Conservation (phyloP, 2,329 filamentous ascomycete species). For the Colletotrichum abscissum region DNA sequence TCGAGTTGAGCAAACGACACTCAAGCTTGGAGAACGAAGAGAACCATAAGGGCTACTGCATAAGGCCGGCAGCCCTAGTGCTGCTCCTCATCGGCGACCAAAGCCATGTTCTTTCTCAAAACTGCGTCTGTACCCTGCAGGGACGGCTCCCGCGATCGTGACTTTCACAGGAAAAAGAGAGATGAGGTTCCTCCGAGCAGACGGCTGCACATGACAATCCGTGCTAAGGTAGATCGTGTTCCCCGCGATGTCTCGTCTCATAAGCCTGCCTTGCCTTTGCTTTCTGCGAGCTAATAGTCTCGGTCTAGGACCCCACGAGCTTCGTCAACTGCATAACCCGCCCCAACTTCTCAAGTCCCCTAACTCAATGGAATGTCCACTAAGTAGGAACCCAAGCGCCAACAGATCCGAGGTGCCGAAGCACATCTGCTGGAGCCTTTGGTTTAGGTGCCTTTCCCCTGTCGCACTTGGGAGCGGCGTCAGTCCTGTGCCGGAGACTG, state of each 20-base stretch:
- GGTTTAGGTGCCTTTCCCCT: not conserved
- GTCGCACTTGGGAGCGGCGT: slow-evolving; percentile 7
- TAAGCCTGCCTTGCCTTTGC: not conserved
- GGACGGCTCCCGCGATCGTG: not conserved
- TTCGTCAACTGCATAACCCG: not conserved
- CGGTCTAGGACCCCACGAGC: not conserved
- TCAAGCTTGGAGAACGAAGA: not conserved
- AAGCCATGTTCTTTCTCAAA: too few species aligned
- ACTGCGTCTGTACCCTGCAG: not conserved
- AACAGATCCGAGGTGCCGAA: not conserved
- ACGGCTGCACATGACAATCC: not conserved
- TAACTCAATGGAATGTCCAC: not conserved
- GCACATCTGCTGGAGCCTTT: not conserved
- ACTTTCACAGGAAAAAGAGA: not conserved
- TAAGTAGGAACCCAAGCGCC: not conserved
- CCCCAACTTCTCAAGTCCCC: not conserved
- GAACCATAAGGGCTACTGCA: not conserved
- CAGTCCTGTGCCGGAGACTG: slow-evolving; percentile 28
- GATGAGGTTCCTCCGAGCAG: not conserved
- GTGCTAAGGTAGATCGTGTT: not conserved
- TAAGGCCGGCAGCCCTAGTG: not conserved
- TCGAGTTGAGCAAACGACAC: not conserved
- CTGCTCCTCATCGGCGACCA: too few species aligned
- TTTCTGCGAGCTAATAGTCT: not conserved
- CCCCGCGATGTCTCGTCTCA: not conserved